Percentiles rank a stretch among this genome's conserved stretches.
These are phyloP conservation scores for Strobilomyces echinocephalus DNA, from an alignment of 768 basidiomycete species.

Conservation along the genomic window DNA sequence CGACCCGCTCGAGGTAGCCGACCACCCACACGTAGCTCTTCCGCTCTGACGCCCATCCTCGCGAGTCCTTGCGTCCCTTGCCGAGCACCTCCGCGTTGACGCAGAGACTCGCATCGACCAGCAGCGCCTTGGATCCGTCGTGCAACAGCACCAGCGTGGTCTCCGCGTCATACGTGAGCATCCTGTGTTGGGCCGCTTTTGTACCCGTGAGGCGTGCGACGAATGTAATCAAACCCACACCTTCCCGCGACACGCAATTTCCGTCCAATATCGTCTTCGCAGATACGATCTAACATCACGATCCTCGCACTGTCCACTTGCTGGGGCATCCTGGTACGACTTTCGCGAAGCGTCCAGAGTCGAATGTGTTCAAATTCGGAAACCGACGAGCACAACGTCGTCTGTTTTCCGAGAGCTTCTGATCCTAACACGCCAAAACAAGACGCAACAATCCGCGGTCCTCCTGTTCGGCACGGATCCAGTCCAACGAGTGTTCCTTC, in stretches of 20 bases:
- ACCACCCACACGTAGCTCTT: slow-evolving; percentile 49
- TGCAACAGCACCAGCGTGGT: slow-evolving; percentile 45
- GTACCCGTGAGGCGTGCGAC: slow-evolving; percentile 12
- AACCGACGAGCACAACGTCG: too few relatives aligned
- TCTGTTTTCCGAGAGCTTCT: slow-evolving; percentile 24
- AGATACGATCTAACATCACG: slow-evolving; percentile 39
- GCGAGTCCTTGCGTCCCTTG: slow-evolving; percentile 13
- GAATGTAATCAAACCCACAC: slow-evolving; percentile 34
- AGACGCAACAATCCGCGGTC: slow-evolving; percentile 4
- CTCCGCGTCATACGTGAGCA: slow-evolving; percentile 51
- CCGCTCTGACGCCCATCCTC: slow-evolving; percentile 50
- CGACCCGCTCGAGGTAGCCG: slow-evolving; percentile 51
- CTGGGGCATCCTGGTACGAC: slow-evolving; percentile 38
- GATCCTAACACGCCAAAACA: slow-evolving; percentile 30
- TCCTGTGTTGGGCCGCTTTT: slow-evolving; percentile 33
- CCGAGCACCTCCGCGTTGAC: slow-evolving; percentile 31
- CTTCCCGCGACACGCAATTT: slow-evolving; percentile 60
- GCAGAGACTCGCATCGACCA: slow-evolving; percentile 55
- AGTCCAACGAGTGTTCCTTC: background rate
- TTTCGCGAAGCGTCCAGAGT: background rate
- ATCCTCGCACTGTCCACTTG: slow-evolving; percentile 46
- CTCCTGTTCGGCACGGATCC: background rate
- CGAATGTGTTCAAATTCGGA: background rate
- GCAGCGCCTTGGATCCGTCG: slow-evolving; percentile 46
- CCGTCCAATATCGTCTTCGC: slow-evolving; percentile 36